phyloP scores from a whole-genome alignment of 768 basidiomycete genomes.

The Agrocybe chaxingu region DNA sequence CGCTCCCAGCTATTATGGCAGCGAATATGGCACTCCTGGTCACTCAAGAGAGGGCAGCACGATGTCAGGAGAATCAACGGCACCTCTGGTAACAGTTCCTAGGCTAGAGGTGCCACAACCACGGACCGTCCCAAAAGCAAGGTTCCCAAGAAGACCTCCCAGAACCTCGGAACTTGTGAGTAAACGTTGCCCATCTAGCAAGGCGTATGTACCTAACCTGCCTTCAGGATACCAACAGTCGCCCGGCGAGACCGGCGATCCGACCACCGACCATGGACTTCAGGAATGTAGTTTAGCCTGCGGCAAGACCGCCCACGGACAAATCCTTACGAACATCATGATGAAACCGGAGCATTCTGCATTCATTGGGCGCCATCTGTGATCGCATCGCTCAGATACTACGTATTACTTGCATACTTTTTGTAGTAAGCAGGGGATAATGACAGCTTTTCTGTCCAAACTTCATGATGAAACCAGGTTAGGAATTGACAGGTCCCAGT shows the following conservation, averaged over 20 bases:
- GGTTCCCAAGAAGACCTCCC: conserved; percentile 17
- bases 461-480: too few species aligned
- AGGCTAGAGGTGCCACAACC: conserved; percentile 12
- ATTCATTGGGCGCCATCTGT: too few species aligned
- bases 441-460: too few species aligned
- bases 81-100: conserved; percentile 25
- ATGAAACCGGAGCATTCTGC: too few species aligned
- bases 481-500: too few species aligned
- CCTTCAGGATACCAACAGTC: conserved; percentile 12
- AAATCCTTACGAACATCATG: too few species aligned
- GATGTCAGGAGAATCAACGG: conserved; percentile 20
- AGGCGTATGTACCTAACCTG: conserved; percentile 2
- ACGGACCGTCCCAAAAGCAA: not conserved
- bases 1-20: conserved; percentile 35
- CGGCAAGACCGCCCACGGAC: too few species aligned
- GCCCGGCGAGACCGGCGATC: conserved; percentile 26
- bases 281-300: not conserved
- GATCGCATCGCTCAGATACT: too few species aligned
- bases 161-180: conserved; percentile 13
- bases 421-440: too few species aligned
- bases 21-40: conserved; percentile 22
- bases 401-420: too few species aligned
- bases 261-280: conserved; percentile 28
- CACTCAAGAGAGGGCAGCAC: conserved; percentile 20
- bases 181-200: not conserved